Base-by-base conservation (phyloP, 805 yeast species). In the Metschnikowia cubensis region DNA sequence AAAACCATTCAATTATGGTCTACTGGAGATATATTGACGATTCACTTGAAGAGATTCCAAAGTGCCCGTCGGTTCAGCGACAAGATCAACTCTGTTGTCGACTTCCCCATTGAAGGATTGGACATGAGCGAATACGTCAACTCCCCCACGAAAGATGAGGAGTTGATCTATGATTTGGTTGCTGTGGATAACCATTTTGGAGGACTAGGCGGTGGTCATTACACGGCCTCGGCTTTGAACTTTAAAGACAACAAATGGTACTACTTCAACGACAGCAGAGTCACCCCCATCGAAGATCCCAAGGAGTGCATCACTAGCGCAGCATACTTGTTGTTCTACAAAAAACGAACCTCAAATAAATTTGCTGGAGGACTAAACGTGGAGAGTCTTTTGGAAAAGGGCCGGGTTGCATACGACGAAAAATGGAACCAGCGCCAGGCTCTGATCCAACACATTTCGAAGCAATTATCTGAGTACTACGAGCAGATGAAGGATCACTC, bases 121-220 rank as follows among this genome's bases (percentile, higher is more conserved):
- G 94, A 92, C 59, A 75, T 92, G 76, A 64, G 80, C 1, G 71
- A 75, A n/a, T 80, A 82, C 57, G 75, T 88, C 4, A 69, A 70
- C 6, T 64, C 66, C 37, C 45, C 39, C 6, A 60, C 64, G 3
- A 42, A 37, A 32, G 74, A 42, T 5, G 56, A 42, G 36, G 36
- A 52, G 71, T 46, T 62, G n/a, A 63, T 87, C 1, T 92, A 92
- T 66, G 98, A 94, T 63, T 71, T 94, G 54, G 76, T 88, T 59
- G 98, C 94, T 0, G 97, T 94, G 20, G 98, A 91, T 64, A 94
- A 92, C 64, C 99, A 94, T 63, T 90, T 77, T 64, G 99, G 98
- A 45, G 97, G 97, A 0, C 73, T 92, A 17, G 97, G 98, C 0
- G 98, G 98, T 4, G 98, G 99, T 1, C 98, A 94, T 71, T 92